Percentiles rank a stretch among this genome's conserved stretches.
phyloP scores from a whole-genome alignment of 1,139 yeast genomes.

The Pichia sp. region DNA sequence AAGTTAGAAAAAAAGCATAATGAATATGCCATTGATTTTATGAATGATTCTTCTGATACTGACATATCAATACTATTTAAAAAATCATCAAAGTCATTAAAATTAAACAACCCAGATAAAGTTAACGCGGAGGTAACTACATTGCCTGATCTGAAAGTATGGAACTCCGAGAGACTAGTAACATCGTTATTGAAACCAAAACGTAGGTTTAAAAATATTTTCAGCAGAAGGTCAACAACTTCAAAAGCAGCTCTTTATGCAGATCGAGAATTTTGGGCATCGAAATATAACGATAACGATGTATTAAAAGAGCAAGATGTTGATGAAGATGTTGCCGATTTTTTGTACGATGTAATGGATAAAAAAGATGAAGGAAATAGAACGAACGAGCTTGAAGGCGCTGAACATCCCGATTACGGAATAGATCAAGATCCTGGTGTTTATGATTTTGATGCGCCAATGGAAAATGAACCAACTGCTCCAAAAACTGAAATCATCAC shows the following conservation, averaged over 20 bases:
- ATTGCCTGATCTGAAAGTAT: slow-evolving; percentile 71
- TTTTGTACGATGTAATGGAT: slow-evolving; percentile 23
- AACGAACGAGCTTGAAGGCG: slow-evolving; percentile 7
- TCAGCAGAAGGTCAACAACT: slow-evolving; percentile 11
- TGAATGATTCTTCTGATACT: slow-evolving; percentile 41
- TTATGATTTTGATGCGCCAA: slow-evolving; percentile 20
- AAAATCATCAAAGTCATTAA: slow-evolving; percentile 36
- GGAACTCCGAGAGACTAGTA: slow-evolving; percentile 63
- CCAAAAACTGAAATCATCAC: neutral
- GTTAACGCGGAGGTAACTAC: slow-evolving; percentile 36
- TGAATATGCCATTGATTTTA: slow-evolving; percentile 32
- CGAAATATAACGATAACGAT: slow-evolving; percentile 46
- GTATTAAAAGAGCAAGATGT: slow-evolving; percentile 3
- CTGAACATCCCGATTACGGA: slow-evolving; percentile 16
- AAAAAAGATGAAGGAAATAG: slow-evolving; percentile 22
- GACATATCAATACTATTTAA: slow-evolving; percentile 42
- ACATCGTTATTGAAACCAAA: slow-evolving; percentile 64
- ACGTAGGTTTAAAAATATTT: slow-evolving; percentile 12
- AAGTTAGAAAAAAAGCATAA: neutral
- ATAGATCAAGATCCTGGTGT: slow-evolving; percentile 22
- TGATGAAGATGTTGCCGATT: slow-evolving; percentile 25
- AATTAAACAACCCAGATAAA: slow-evolving; percentile 34
- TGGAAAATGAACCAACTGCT: neutral
- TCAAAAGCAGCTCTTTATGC: slow-evolving; percentile 1
- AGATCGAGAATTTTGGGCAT: slow-evolving; percentile 75